phyloP scores from a whole-genome alignment of 345 rosid genomes.

The Acer saccharum region DNA sequence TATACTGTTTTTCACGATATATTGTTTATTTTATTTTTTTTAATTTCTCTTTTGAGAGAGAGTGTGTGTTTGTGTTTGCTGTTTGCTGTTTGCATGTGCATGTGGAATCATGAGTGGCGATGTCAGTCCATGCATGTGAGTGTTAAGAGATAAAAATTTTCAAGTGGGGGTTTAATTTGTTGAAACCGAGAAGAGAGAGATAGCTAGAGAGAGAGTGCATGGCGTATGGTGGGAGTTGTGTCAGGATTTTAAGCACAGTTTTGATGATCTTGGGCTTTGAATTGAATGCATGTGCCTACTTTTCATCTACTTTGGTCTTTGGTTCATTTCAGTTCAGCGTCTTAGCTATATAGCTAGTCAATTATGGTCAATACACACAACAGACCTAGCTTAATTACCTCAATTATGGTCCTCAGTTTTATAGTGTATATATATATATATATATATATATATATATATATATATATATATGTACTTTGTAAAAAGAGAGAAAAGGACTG shows the following conservation, averaged over 20 bases:
- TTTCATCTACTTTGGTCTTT: not conserved
- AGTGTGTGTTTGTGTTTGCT: not conserved
- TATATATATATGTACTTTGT: too few species aligned
- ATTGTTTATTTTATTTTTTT: not conserved
- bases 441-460: too few species aligned
- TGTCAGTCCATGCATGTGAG: conserved; percentile 63
- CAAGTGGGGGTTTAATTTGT: conserved; percentile 12
- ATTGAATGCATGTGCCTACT: conserved; percentile 34
- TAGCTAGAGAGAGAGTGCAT: conserved; percentile 29
- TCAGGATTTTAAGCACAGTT: conserved; percentile 36
- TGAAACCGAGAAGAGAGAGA: conserved; percentile 21
- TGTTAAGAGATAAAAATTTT: not conserved
- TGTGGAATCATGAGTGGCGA: conserved; percentile 50
- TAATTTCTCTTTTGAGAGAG: conserved; percentile 3
- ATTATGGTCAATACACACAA: conserved; percentile 4
- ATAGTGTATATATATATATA: too few species aligned
- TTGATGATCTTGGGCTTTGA: conserved; percentile 24
- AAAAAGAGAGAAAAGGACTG: too few species aligned
- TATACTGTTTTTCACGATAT: not conserved
- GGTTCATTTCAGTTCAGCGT: not conserved
- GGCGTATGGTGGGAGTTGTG: conserved; percentile 38
- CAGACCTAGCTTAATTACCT: not conserved
- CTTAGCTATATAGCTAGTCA: not conserved
- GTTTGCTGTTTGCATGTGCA: conserved; percentile 39
- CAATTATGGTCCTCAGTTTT: too few species aligned